These are phyloP conservation scores for Pseudopediastrum boryanum DNA, from an alignment of 139 green algal species.

Conservation along the genomic window DNA sequence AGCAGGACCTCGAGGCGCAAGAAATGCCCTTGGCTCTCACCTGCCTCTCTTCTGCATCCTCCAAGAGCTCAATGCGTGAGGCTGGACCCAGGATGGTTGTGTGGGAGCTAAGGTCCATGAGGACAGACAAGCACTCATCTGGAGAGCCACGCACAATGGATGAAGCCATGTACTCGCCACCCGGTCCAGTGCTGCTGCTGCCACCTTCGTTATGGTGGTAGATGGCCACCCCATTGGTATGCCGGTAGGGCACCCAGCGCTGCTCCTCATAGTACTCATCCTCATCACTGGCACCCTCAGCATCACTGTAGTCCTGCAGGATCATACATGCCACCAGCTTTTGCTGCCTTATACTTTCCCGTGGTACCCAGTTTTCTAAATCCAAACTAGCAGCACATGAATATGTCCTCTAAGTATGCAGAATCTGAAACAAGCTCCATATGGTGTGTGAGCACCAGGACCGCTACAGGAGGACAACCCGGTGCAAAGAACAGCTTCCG, in stretches of 20 bases:
- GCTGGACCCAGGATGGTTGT: constrained; percentile 35
- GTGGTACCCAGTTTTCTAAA: no score
- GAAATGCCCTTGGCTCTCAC: background rate
- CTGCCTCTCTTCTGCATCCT: constrained; percentile 28
- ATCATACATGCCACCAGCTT: no score
- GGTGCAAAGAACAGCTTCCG: no score
- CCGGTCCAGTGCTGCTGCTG: background rate
- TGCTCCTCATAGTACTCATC: constrained; percentile 1
- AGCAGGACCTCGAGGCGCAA: no score
- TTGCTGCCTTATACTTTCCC: no score
- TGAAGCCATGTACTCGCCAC: constrained; percentile 39
- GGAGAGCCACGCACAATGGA: constrained; percentile 24
- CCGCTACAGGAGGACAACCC: no score
- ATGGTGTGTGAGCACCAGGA: no score
- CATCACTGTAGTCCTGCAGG: constrained; percentile 11
- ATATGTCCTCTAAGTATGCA: no score
- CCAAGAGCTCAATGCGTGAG: constrained; percentile 15
- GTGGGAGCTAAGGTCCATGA: constrained; percentile 29
- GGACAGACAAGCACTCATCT: constrained; percentile 37
- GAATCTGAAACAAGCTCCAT: no score
- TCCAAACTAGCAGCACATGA: no score
- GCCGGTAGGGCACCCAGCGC: constrained; percentile 38
- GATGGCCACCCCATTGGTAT: constrained; percentile 42
- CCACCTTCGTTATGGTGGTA: constrained; percentile 16
- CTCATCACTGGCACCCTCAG: background rate